Base-by-base conservation (phyloP, 768 basidiomycete species). In the Suillus cothurnatus region DNA sequence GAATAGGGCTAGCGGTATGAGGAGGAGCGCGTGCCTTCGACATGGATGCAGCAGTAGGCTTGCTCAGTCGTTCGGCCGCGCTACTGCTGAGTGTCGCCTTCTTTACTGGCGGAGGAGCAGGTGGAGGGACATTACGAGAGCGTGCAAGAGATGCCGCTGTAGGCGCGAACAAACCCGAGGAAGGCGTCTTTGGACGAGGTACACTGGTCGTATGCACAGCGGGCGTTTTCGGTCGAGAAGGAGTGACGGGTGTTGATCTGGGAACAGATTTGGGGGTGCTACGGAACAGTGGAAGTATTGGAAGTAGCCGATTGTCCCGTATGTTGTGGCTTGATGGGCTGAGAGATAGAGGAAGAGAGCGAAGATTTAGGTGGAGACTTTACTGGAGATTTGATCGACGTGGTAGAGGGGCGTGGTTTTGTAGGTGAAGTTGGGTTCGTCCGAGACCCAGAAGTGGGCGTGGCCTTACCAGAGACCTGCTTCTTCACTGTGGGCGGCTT, bases 71-170 rank as follows among this genome's bases (percentile, higher is more conserved):
- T 64, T 91, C 89, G 14, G 88, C 81, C 0, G 82, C 81, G 57
- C 79, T 84, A 65, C 81, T 81, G 64, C 84, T 84, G 53, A 86
- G 69, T 0, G 84, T 81, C n/a, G 77, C 71, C 74, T 88, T 89
- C 78, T 84, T 87, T 23, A 77, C 75, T 1, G 88, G 82, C 0
- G 81, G 79, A 0, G 86, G 82, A 8, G 80, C 77, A 1, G 76
- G 77, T 2, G 81, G 80, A 9, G 79, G 80, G 0, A 84, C 81
- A 70, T 84, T 86, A 58, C 90, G 87, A 39, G 88, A 82, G 59
- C 82, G 84, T 0, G 93, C 93, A 9, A 94, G 84, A 11, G 92
- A 92, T 4, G 92, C 90, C 0, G 92, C 93, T 1, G 93, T 94
- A 0, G 93, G 93, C 8, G 93, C 92, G 71, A 89, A 93, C 26